Conservation (phyloP, 805 yeast genomes). For the Diddensiella transvaalensis region DNA sequence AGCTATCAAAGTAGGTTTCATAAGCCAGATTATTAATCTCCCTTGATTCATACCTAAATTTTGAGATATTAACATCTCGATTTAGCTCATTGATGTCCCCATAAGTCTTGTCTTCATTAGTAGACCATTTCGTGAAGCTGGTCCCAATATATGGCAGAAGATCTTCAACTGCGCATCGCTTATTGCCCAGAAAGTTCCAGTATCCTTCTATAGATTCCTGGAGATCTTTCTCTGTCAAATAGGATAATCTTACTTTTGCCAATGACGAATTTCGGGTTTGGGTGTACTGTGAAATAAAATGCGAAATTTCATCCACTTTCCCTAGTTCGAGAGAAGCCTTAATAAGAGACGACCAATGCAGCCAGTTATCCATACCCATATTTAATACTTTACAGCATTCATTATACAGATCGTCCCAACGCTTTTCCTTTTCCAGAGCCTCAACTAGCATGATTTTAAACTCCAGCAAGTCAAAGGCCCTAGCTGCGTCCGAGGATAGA, state of each 20-base stretch:
- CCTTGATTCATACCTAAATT: conserved; percentile 39
- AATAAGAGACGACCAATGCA: conserved; percentile 61
- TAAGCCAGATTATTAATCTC: conserved; percentile 20
- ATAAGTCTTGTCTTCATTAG: conserved; percentile 4
- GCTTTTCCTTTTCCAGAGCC: conserved; percentile 39
- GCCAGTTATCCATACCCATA: conserved; percentile 66
- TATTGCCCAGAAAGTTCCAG: conserved; percentile 45
- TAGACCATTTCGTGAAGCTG: conserved; percentile 19
- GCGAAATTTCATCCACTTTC: conserved; percentile 33
- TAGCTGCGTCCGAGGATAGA: conserved; percentile 21
- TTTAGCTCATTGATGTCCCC: conserved; percentile 23
- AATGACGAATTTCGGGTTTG: conserved; percentile 55
- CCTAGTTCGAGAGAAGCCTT: conserved; percentile 42
- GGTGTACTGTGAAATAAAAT: conserved; percentile 31
- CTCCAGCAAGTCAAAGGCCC: conserved; percentile 51
- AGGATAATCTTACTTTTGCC: conserved; percentile 48
- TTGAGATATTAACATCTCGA: conserved; percentile 42
- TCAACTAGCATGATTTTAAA: conserved; percentile 44
- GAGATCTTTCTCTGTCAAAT: conserved; percentile 10
- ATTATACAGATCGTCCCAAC: conserved; percentile 44
- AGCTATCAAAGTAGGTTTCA: conserved; percentile 37
- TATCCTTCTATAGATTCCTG: conserved; percentile 36
- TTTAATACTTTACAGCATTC: conserved; percentile 42
- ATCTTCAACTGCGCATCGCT: conserved; percentile 65
- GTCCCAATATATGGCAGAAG: conserved; percentile 33